Evolutionary conservation across 148 eudicot species (phyloP).

Genomic region (Euryodendron excelsum): DNA sequence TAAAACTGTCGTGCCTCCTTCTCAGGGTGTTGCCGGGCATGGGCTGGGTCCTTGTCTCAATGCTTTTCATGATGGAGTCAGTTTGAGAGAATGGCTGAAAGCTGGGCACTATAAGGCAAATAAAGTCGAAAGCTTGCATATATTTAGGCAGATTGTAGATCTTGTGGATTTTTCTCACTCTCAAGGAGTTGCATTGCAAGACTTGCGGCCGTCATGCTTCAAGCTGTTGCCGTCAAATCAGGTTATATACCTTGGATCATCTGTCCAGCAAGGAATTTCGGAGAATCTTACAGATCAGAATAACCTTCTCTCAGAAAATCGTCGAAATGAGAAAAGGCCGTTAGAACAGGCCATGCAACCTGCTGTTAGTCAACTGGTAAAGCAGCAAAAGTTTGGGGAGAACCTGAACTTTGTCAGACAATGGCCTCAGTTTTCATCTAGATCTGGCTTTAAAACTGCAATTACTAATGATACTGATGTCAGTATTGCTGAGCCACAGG

Average conservation of each 20-base stretch:
- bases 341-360: conserved; percentile 34
- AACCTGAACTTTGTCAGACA: conserved; percentile 28
- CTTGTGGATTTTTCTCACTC: conserved; percentile 65
- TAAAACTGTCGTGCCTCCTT: conserved; percentile 19
- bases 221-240: conserved; percentile 54
- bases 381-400: conserved; percentile 57
- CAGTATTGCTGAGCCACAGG: conserved; percentile 31
- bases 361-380: conserved; percentile 29
- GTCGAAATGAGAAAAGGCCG: conserved; percentile 47
- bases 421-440: conserved; percentile 47
- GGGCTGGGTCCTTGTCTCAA: conserved; percentile 20
- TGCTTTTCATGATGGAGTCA: conserved; percentile 39
- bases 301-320: conserved; percentile 24
- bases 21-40: conserved; percentile 11
- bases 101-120: conserved; percentile 35
- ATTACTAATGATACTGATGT: conserved; percentile 19
- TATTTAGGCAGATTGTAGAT: conserved; percentile 69
- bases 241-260: conserved; percentile 62
- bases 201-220: conserved; percentile 78
- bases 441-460: conserved; percentile 35
- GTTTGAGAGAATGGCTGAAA: conserved; percentile 80
- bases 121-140: conserved; percentile 47
- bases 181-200: conserved; percentile 55
- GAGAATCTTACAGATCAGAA: conserved; percentile 31
- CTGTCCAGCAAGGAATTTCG: conserved; percentile 26